Evolutionary conservation across 441 rosid genomes (phyloP).

Genomic region (Populus hybrid): DNA sequence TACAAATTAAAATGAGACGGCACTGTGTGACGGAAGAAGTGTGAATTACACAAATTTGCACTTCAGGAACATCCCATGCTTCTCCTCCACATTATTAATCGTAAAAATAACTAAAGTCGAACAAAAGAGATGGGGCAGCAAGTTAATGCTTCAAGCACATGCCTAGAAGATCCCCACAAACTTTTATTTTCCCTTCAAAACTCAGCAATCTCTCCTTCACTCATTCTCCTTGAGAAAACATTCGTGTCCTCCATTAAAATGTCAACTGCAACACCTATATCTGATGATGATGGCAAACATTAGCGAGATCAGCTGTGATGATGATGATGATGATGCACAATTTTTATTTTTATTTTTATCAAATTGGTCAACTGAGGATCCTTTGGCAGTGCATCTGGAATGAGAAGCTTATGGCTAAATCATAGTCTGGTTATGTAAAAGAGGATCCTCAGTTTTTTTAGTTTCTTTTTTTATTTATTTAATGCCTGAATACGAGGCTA

Average conservation of each 20-base stretch:
- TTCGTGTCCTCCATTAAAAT: slow-evolving; percentile 15
- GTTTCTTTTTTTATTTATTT: too few relatives aligned
- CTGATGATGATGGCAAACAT: neutral
- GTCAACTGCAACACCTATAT: neutral
- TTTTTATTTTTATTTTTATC: neutral
- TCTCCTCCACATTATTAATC: slow-evolving; percentile 4
- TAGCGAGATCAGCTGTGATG: slow-evolving; percentile 14
- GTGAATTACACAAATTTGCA: too few relatives aligned
- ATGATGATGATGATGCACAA: slow-evolving; percentile 3
- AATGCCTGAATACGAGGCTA: too few relatives aligned
- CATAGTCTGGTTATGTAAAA: neutral
- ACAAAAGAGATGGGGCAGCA: slow-evolving; percentile 20
- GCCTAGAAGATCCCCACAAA: slow-evolving; percentile 1
- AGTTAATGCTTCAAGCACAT: neutral
- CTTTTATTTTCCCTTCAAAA: slow-evolving; percentile 16
- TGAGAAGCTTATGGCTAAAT: too few relatives aligned
- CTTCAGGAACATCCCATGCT: too few relatives aligned
- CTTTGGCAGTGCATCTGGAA: slow-evolving; percentile 43
- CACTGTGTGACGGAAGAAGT: too few relatives aligned
- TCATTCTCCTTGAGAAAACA: slow-evolving; percentile 19
- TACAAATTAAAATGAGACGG: slow-evolving; percentile 16
- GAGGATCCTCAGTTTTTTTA: neutral
- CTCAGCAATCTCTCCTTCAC: slow-evolving; percentile 12
- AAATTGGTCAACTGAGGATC: slow-evolving; percentile 50
- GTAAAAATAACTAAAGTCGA: slow-evolving; percentile 9